These are phyloP conservation scores for Curvularia spicifera DNA, from an alignment of 2,329 filamentous ascomycete genomes.

Conservation along the genomic window DNA sequence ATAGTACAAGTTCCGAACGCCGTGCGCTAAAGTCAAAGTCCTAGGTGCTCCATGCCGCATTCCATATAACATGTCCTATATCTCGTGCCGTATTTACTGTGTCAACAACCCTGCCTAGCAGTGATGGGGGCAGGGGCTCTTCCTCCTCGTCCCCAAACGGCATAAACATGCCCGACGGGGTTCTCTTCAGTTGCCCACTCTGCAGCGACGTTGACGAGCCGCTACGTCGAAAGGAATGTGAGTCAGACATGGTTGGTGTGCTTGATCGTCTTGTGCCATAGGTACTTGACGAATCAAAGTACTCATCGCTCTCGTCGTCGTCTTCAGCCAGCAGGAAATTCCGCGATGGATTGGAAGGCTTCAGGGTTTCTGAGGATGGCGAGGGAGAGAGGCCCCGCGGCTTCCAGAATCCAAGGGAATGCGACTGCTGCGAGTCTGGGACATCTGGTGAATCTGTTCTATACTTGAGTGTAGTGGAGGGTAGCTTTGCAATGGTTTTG, in stretches of 20 bases:
- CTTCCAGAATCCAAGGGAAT: constrained; percentile 54
- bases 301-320: constrained; percentile 52
- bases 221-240: constrained; percentile 29
- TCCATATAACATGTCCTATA: constrained; percentile 71
- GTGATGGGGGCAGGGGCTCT: constrained; percentile 62
- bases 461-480: constrained; percentile 86
- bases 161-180: constrained; percentile 90
- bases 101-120: constrained; percentile 81
- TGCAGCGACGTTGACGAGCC: constrained; percentile 27
- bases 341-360: constrained; percentile 70
- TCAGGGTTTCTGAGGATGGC: constrained; percentile 81
- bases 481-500: constrained; percentile 86
- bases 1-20: constrained; percentile 34
- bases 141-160: constrained; percentile 78
- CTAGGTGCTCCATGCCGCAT: constrained; percentile 66
- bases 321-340: constrained; percentile 70
- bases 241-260: constrained; percentile 43
- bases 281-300: constrained; percentile 53
- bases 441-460: constrained; percentile 76
- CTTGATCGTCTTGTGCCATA: constrained; percentile 46
- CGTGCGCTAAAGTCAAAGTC: constrained; percentile 32
- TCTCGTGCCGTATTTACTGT: constrained; percentile 71
- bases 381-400: constrained; percentile 67
- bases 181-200: constrained; percentile 71
- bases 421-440: constrained; percentile 57